Percentiles rank a stretch among this genome's conserved stretches.
Evolutionary conservation across 768 basidiomycete genomes (phyloP).

Genomic region (Trametes cubensis): DNA sequence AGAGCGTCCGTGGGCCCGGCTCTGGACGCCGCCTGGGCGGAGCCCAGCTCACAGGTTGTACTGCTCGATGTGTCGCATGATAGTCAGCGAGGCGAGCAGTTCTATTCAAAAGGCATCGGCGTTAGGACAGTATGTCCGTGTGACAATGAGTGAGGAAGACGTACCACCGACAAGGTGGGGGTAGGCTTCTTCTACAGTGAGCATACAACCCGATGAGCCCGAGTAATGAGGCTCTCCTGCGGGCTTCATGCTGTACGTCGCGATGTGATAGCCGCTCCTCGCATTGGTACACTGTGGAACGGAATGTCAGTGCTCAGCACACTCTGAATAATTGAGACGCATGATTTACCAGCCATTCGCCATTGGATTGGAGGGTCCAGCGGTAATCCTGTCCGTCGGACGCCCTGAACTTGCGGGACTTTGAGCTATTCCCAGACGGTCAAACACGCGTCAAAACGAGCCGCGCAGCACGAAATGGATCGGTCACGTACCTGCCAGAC

Average conservation of each 20-base stretch:
- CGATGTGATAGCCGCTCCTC: slow-evolving; percentile 50
- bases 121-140: slow-evolving; percentile 6
- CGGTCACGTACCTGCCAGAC: slow-evolving; percentile 41
- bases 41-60: slow-evolving; percentile 42
- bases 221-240: slow-evolving; percentile 56
- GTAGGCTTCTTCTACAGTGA: slow-evolving; percentile 65
- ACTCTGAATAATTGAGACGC: not conserved
- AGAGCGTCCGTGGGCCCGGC: slow-evolving; percentile 2
- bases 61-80: slow-evolving; percentile 63
- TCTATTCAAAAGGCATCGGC: slow-evolving; percentile 41
- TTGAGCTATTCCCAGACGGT: slow-evolving; percentile 38
- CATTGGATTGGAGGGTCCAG: slow-evolving; percentile 57
- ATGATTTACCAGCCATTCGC: slow-evolving; percentile 66
- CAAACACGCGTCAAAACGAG: slow-evolving; percentile 6
- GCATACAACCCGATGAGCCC: slow-evolving; percentile 60
- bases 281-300: slow-evolving; percentile 55
- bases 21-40: slow-evolving; percentile 15
- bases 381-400: slow-evolving; percentile 63
- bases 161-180: slow-evolving; percentile 58
- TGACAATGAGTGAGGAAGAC: slow-evolving; percentile 23
- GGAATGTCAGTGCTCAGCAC: slow-evolving; percentile 1
- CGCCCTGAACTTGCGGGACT: slow-evolving; percentile 54
- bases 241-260: slow-evolving; percentile 61
- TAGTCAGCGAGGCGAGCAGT: slow-evolving; percentile 59
- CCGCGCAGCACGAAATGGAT: not conserved